Base-by-base conservation (phyloP, 2,329 filamentous ascomycete species). In the Aureobasidium zeae region DNA sequence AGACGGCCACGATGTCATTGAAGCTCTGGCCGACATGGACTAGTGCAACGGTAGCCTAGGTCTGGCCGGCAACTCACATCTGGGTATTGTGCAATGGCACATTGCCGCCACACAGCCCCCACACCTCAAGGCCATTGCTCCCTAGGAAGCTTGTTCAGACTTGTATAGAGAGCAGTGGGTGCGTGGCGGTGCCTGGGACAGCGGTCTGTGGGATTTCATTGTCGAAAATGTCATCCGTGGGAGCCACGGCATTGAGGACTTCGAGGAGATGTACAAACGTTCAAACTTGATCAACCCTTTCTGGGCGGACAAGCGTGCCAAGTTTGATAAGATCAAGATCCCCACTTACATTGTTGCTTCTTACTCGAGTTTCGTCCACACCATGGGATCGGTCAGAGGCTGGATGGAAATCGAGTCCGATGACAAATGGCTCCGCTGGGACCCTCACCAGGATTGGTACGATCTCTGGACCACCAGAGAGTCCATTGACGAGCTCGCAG, bases 141-240 rank as follows among this genome's bases (percentile, higher is more conserved):
- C 58, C 30, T 68, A 66, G 67, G 69, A 73, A 50, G 69, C 64
- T 5, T 62, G 55, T 28, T 61, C 60, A 0, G 70, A 72, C 46
- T 51, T 70, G 3, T 72, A 68, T 47, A 62, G 67, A 2, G 68
- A 72, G 48, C 61, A 66, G 16, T 66, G 69, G 48, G 59, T 56
- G 20, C 61, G 68, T 5, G 68, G 69, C 12, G 67, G 68, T 2
- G 20, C 20, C 2, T 36, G 20, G 17, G 26, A n/a, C 28, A 16
- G 17, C 12, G 36, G 32, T 11, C 29, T 44, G 1, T 50, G 48
- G 19, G 46, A 50, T 26, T 29, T 51, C n/a, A 51, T 49, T 22
- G 33, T 45, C 13, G 43, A 46, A 31, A 30, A 42, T 30, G 45
- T 48, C 28, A 45, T 51, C 13, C 48, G 43, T 15, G 49, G 49